Evolutionary conservation across 331 rosid genomes (phyloP).

Genomic region (Malus hybrid): DNA sequence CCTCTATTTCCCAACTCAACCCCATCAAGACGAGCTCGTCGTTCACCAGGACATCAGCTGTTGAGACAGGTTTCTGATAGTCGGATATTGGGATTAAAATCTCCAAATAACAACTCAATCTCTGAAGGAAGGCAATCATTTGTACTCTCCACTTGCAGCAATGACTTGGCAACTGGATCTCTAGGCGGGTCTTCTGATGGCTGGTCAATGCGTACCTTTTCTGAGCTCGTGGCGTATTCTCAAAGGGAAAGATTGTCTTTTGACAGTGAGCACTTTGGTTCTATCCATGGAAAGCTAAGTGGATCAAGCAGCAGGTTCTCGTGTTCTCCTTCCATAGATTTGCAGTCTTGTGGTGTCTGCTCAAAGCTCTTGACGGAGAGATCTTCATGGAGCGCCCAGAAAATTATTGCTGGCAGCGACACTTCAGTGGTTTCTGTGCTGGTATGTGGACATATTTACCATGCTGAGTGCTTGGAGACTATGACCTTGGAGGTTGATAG

Average conservation of each 20-base stretch:
- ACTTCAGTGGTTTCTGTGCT: constrained; percentile 66
- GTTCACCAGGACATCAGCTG: constrained; percentile 68
- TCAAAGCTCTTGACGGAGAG: constrained; percentile 59
- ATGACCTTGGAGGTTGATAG: constrained; percentile 55
- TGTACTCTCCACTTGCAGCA: constrained; percentile 73
- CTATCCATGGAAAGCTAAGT: constrained; percentile 51
- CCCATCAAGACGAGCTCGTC: constrained; percentile 62
- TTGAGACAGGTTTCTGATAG: constrained; percentile 79
- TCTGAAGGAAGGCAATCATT: constrained; percentile 74
- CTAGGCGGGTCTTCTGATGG: constrained; percentile 73
- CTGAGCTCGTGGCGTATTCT: constrained; percentile 78
- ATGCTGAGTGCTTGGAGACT: constrained; percentile 80
- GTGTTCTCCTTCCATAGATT: constrained; percentile 63
- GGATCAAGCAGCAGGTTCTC: constrained; percentile 75
- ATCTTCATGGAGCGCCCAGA: constrained; percentile 66
- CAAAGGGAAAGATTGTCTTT: constrained; percentile 82
- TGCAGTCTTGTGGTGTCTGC: constrained; percentile 68
- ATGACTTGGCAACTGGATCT: constrained; percentile 60
- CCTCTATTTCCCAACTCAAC: constrained; percentile 43
- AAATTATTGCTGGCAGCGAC: constrained; percentile 41
- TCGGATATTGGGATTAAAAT: constrained; percentile 58
- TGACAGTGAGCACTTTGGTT: constrained; percentile 62
- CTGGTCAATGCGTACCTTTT: constrained; percentile 83
- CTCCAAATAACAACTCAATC: constrained; percentile 62
- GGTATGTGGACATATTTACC: constrained; percentile 70